phyloP scores from a whole-genome alignment of 352 stramenopile species.

The Globisporangium solare region DNA sequence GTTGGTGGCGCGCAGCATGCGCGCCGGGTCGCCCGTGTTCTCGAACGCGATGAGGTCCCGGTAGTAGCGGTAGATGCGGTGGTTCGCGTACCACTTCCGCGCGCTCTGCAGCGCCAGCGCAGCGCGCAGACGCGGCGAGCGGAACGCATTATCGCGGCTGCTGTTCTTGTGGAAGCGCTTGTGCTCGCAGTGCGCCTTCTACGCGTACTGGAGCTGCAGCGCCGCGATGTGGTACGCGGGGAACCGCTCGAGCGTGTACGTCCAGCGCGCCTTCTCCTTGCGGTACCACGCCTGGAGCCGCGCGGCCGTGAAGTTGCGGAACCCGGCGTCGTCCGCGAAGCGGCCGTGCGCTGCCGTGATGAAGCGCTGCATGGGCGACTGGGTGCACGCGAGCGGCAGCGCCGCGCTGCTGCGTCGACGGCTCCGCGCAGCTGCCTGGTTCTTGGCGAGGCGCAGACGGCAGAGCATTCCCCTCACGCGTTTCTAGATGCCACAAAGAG shows the following conservation, averaged over 20 bases:
- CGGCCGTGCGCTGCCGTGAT: constrained; percentile 35
- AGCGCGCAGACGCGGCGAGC: constrained; percentile 32
- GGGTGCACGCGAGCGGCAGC: neutral
- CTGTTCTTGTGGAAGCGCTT: constrained; percentile 16
- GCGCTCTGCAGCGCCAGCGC: constrained; percentile 49
- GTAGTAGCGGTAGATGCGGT: constrained; percentile 77
- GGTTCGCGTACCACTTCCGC: constrained; percentile 77
- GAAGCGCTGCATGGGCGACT: constrained; percentile 75
- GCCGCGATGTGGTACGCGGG: constrained; percentile 84
- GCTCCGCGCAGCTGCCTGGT: neutral
- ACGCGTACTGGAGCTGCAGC: constrained; percentile 76
- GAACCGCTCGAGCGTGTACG: constrained; percentile 44
- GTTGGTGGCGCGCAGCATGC: constrained; percentile 84
- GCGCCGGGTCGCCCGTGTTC: constrained; percentile 65
- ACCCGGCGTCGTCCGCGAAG: constrained; percentile 54
- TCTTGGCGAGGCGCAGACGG: constrained; percentile 20
- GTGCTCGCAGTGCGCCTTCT: constrained; percentile 51
- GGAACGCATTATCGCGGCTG: no score
- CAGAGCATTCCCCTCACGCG: constrained; percentile 57
- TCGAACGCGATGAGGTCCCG: constrained; percentile 77
- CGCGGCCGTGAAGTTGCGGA: constrained; percentile 53
- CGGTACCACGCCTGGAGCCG: constrained; percentile 69
- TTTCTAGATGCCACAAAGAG: constrained; percentile 35
- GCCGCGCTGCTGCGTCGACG: constrained; percentile 4
- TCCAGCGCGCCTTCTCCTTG: constrained; percentile 41